A percentile compares a stretch with the other conserved stretches of the same genome.
Conservation (phyloP, 2,329 filamentous ascomycete species). For the Cucurbitaria berberidis region DNA sequence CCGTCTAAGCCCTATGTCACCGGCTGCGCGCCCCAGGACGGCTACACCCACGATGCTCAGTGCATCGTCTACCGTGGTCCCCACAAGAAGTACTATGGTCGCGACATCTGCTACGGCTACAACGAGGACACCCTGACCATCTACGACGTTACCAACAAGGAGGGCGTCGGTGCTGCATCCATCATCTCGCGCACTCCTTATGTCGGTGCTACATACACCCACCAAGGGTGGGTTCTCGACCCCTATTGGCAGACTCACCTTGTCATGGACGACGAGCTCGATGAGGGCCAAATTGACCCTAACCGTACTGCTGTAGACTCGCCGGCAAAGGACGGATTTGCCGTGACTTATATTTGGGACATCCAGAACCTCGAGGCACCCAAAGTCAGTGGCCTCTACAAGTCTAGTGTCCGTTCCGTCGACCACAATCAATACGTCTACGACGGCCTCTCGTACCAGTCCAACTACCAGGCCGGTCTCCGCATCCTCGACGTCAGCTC, state of each 20-base stretch:
- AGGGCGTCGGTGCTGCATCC: constrained; percentile 61
- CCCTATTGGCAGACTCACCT: constrained; percentile 45
- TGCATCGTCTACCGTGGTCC: constrained; percentile 64
- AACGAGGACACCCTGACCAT: constrained; percentile 62
- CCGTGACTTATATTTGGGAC: constrained; percentile 48
- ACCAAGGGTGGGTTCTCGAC: constrained; percentile 63
- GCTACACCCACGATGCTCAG: constrained; percentile 67
- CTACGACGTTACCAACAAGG: constrained; percentile 60
- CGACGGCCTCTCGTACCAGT: constrained; percentile 51
- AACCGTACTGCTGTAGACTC: constrained; percentile 31
- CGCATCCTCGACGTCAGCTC: constrained; percentile 51
- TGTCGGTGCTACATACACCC: constrained; percentile 62
- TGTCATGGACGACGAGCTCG: constrained; percentile 48
- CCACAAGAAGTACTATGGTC: constrained; percentile 56
- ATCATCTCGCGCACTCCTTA: constrained; percentile 63
- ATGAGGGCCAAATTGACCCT: constrained; percentile 44
- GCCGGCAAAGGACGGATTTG: constrained; percentile 42
- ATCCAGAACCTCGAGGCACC: constrained; percentile 46
- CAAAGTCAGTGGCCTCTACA: constrained; percentile 52
- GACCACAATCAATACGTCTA: constrained; percentile 57
- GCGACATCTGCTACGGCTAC: constrained; percentile 64
- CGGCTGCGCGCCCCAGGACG: constrained; percentile 62
- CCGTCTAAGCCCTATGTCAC: constrained; percentile 53
- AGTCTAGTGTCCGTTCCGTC: constrained; percentile 45
- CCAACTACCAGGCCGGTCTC: constrained; percentile 54